Conservation (phyloP, 768 basidiomycete species). For the Strobilomyces echinocephalus region DNA sequence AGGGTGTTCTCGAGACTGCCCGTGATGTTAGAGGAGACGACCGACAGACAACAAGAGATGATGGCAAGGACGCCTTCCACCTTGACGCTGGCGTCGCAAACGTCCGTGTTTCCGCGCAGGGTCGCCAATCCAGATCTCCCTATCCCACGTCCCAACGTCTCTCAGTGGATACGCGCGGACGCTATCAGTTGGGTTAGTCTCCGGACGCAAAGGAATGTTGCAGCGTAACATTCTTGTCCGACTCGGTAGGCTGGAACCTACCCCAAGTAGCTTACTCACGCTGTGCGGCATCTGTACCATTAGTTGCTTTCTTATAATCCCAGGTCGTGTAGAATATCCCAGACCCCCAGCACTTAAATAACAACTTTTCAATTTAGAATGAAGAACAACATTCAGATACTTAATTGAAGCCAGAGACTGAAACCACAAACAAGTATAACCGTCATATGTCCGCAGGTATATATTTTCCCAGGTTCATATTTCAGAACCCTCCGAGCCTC, state of each 20-base stretch:
- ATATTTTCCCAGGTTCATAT: slow-evolving; percentile 23
- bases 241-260: slow-evolving; percentile 5
- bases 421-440: slow-evolving; percentile 11
- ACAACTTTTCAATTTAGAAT: slow-evolving; percentile 9
- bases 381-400: neutral
- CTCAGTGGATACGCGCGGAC: slow-evolving; percentile 52
- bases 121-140: slow-evolving; percentile 49
- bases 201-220: slow-evolving; percentile 15
- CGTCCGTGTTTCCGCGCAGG: slow-evolving; percentile 36
- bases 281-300: slow-evolving; percentile 7
- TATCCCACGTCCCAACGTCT: slow-evolving; percentile 47
- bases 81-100: slow-evolving; percentile 13
- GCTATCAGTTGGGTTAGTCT: slow-evolving; percentile 24
- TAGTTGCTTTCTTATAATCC: slow-evolving; percentile 8
- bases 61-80: slow-evolving; percentile 19
- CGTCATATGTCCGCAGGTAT: slow-evolving; percentile 6
- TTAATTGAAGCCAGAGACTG: neutral
- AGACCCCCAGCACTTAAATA: slow-evolving; percentile 2
- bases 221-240: slow-evolving; percentile 9
- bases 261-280: neutral
- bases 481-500: slow-evolving; percentile 32
- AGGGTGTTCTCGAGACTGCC: slow-evolving; percentile 26
- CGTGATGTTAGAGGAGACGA: slow-evolving; percentile 27
- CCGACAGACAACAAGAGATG: slow-evolving; percentile 30
- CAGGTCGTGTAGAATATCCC: neutral